Conservation (phyloP, 805 yeast genomes). For the Wickerhamomyces sydowiorum region DNA sequence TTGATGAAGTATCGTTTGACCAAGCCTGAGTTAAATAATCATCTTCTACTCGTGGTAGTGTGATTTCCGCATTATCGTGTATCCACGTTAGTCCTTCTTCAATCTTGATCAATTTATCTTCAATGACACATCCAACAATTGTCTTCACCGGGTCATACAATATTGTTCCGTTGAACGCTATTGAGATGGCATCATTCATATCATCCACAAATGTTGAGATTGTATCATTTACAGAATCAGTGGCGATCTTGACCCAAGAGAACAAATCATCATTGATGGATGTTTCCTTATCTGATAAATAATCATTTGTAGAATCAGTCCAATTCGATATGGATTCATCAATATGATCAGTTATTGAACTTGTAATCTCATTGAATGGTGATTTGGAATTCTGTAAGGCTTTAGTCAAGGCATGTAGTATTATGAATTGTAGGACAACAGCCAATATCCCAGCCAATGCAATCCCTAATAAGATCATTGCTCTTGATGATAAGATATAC, state of each 20-base stretch:
- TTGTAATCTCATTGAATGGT: slow-evolving; percentile 10
- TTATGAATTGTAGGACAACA: slow-evolving; percentile 46
- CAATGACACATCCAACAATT: slow-evolving; percentile 75
- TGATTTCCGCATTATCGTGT: slow-evolving; percentile 51
- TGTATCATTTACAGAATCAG: slow-evolving; percentile 55
- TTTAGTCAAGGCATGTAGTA: slow-evolving; percentile 30
- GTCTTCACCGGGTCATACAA: slow-evolving; percentile 56
- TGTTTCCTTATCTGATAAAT: slow-evolving; percentile 42
- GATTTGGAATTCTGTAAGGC: slow-evolving; percentile 8
- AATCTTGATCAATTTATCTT: slow-evolving; percentile 59
- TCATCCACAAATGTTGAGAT: slow-evolving; percentile 47
- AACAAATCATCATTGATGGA: slow-evolving; percentile 59
- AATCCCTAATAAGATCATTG: slow-evolving; percentile 43
- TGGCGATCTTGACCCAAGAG: slow-evolving; percentile 56
- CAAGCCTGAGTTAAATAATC: slow-evolving; percentile 22
- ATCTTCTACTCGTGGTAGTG: slow-evolving; percentile 46
- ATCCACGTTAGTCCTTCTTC: slow-evolving; percentile 80
- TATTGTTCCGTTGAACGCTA: slow-evolving; percentile 63
- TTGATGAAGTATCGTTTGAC: slow-evolving; percentile 1
- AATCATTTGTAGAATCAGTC: slow-evolving; percentile 51
- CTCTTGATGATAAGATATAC: slow-evolving; percentile 46
- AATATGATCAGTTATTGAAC: slow-evolving; percentile 16
- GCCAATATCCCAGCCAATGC: slow-evolving; percentile 53
- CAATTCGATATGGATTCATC: slow-evolving; percentile 36
- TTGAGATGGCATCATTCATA: slow-evolving; percentile 54